Base-by-base conservation (phyloP, 2,329 filamentous ascomycete genomes). In the Fusarium subglutinans region DNA sequence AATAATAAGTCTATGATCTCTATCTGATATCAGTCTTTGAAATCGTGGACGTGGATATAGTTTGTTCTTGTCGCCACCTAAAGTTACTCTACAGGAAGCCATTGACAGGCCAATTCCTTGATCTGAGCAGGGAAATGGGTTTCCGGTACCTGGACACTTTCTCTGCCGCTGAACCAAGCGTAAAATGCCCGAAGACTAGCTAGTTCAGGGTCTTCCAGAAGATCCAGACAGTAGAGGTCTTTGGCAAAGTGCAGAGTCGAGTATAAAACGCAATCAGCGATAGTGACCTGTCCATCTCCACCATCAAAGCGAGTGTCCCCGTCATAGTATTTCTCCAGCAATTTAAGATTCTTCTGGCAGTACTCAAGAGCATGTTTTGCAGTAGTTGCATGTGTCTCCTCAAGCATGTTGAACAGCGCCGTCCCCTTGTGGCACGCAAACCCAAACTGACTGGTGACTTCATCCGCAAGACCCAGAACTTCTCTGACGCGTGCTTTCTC, bases 341-440 rank as follows among this genome's bases (percentile, higher is more conserved):
- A 13, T 14, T 56, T 65, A 13, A 76, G 15, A 3, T 51, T 66
- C 63, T 67, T 76, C 1, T n/a, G 30, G 2, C 64, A 69, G 4
- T 48, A 63, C 10, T 75, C 71, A 3, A 76, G 43, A 2, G 54
- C 44, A 22, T 68, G 54, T 2, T 70, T 67, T 1, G 74, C 65
- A 0, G 70, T 37, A 0, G 22, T 2, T 0, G 74, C 28, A 11
- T 63, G 51, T 2, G 74, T 65, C 9, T 45, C 37, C 38, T 76
- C 74, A 3, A 63, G 6, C 3, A n/a, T 17, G 0, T 4, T 8
- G 20, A 76, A 76, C 3, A 76, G 30, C 0, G 6, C 40, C 0
- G 71, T 61, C 26, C 71, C 74, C 26, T 76, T 76, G 30, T 73
- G 74, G 10, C 73, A 74, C 6, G 70, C 70, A 20, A 76, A 58